A percentile compares a stretch with the other conserved stretches of the same genome.
Evolutionary conservation across 768 basidiomycete genomes (phyloP).

Genomic region (Suillus luteus): DNA sequence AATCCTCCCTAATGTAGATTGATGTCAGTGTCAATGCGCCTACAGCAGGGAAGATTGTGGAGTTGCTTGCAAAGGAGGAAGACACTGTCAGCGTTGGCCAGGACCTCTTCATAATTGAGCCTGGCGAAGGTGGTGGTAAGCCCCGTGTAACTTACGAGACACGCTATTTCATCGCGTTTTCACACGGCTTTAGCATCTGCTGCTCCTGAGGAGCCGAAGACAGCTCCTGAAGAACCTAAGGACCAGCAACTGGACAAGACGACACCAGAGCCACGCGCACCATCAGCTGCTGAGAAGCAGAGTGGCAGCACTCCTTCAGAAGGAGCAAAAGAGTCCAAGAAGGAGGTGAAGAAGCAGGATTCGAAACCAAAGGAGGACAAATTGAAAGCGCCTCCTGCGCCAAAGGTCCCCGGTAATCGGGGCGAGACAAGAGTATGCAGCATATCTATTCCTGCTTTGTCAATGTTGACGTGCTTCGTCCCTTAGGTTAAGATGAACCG

Average conservation of each 20-base stretch:
- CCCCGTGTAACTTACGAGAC: slow-evolving; percentile 7
- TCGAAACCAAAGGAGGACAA: slow-evolving; percentile 36
- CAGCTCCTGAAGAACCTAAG: slow-evolving; percentile 46
- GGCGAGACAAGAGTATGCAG: slow-evolving; percentile 82
- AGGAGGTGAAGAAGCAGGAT: slow-evolving; percentile 40
- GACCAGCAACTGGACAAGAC: slow-evolving; percentile 52
- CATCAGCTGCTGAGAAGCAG: slow-evolving; percentile 35
- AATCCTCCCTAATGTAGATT: slow-evolving; percentile 55
- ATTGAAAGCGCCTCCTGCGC: slow-evolving; percentile 23
- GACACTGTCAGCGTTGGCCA: slow-evolving; percentile 94
- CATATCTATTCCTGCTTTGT: slow-evolving; percentile 1
- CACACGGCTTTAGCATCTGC: slow-evolving; percentile 33
- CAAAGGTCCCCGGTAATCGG: slow-evolving; percentile 52
- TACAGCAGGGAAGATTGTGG: slow-evolving; percentile 83
- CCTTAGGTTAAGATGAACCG: slow-evolving; percentile 94
- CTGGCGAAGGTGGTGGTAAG: slow-evolving; percentile 65
- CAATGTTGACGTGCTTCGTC: neutral
- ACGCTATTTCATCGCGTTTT: neutral
- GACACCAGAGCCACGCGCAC: slow-evolving; percentile 45
- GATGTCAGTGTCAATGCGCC: slow-evolving; percentile 97
- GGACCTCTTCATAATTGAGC: slow-evolving; percentile 89
- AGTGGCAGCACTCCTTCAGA: slow-evolving; percentile 26
- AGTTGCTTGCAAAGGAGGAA: slow-evolving; percentile 87
- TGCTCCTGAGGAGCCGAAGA: slow-evolving; percentile 31
- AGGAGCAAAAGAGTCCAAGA: slow-evolving; percentile 37